Evolutionary conservation across 305 asterid species (phyloP), one percentile per base, ranked within the genome.

Genomic region (Fraxinus sp.): DNA sequence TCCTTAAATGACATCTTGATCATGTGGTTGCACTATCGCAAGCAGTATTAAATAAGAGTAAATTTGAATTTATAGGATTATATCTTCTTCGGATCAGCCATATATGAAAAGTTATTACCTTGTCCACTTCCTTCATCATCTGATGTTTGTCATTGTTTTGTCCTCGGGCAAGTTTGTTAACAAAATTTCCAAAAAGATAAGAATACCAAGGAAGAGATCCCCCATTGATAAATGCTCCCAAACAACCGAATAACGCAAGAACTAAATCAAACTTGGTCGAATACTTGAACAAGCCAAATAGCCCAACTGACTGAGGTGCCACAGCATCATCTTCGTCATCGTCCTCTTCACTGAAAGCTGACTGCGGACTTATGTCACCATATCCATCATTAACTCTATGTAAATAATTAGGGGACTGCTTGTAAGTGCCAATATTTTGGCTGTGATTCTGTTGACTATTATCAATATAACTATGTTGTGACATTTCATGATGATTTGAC

Each of bases 201-300:
- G 97, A 94, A 84, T 94, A 94, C 97, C 97, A 94, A 81, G 97
- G 97, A 76, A 94, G 95, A 36, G 98, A 92, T 57, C 98, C 98
- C 75, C 98, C 98, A 73, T 93, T 92, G 83, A 94, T 90, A 0
- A 94, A 71, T 82, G 97, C 96, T 81, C 98, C 97, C 16, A 93
- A 41, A 80, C 94, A 88, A 74, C 98, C 98, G 57, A 94, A 88
- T 41, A 92, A 49, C 46, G 93, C 90, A 8, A 94, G 90, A 39
- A 93, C 10, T 37, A 91, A 68, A 84, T 94, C 98, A 37, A 91
- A 82, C 86, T 84, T 91, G 62, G 91, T 90, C 6, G 98, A 86
- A 80, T 94, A 94, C 87, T 92, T 93, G 66, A 94, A 94, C 85
- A 94, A 85, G 79, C 92, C 87, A 3, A 93, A 83, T n/a, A 94